Evolutionary conservation across 2,329 filamentous ascomycete species (phyloP).

Genomic region (Botrytis elliptica): DNA sequence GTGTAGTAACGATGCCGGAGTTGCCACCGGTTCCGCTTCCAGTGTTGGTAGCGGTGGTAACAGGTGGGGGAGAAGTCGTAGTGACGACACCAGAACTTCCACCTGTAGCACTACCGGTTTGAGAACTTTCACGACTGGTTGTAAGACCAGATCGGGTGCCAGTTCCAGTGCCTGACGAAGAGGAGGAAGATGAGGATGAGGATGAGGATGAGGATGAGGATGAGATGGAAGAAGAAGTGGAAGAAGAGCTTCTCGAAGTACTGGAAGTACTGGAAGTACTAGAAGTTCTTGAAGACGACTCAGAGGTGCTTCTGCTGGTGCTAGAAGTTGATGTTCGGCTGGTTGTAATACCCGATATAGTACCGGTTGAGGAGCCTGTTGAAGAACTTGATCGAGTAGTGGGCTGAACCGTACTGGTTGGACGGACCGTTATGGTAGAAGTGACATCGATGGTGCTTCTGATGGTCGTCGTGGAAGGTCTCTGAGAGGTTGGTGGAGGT

Average conservation of each 20-base stretch:
- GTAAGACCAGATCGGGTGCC: background rate
- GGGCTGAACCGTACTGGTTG: background rate
- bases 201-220: background rate
- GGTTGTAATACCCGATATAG: background rate
- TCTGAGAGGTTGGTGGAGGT: background rate
- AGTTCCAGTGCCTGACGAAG: background rate
- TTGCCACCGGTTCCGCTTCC: background rate
- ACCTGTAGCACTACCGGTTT: background rate
- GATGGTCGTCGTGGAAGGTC: background rate
- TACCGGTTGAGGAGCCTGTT: background rate
- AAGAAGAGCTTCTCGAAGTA: background rate
- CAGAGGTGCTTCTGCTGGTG: background rate
- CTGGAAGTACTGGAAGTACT: background rate
- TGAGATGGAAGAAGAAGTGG: background rate
- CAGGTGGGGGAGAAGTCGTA: background rate
- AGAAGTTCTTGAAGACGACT: background rate
- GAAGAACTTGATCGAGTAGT: background rate
- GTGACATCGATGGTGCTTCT: conserved; percentile 4
- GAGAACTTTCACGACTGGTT: background rate
- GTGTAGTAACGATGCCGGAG: background rate
- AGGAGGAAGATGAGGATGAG: background rate
- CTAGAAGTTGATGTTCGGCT: background rate
- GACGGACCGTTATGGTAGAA: background rate
- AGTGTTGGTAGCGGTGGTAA: background rate
- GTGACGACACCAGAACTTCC: background rate